Evolutionary conservation across 192 early-diverging fungal genomes (phyloP).

Genomic region (Backusella mclennaniae): DNA sequence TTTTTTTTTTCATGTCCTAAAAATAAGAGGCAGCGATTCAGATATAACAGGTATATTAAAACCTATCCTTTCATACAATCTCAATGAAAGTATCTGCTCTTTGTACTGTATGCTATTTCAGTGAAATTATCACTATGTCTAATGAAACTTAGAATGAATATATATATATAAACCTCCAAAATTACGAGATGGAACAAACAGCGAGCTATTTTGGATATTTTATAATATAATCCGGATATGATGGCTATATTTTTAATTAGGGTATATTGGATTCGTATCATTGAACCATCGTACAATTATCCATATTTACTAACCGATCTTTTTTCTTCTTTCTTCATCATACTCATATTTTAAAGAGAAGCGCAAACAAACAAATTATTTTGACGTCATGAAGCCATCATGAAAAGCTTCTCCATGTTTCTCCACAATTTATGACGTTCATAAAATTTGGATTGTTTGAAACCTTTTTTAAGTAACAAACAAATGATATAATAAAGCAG

Average conservation of each 20-base stretch:
- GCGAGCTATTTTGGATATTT: not conserved
- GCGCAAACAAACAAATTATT: not conserved
- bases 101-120: too few species aligned
- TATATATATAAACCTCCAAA: not conserved
- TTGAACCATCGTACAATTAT: not conserved
- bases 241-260: not conserved
- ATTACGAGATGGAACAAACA: conserved; percentile 4
- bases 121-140: not conserved
- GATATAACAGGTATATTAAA: not conserved
- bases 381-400: not conserved
- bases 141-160: not conserved
- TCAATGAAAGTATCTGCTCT: too few species aligned
- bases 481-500: too few species aligned
- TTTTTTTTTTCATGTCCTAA: not conserved
- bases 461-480: not conserved
- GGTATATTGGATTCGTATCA: not conserved
- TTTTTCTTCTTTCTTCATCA: too few species aligned
- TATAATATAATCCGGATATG: not conserved
- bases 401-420: not conserved
- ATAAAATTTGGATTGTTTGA: not conserved
- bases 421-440: not conserved
- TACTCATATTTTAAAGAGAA: not conserved
- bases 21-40: not conserved
- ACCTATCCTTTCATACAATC: not conserved
- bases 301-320: not conserved